These are phyloP conservation scores for Carex arenaria DNA, from an alignment of 202 grass and related monocot genomes.

Conservation along the genomic window DNA sequence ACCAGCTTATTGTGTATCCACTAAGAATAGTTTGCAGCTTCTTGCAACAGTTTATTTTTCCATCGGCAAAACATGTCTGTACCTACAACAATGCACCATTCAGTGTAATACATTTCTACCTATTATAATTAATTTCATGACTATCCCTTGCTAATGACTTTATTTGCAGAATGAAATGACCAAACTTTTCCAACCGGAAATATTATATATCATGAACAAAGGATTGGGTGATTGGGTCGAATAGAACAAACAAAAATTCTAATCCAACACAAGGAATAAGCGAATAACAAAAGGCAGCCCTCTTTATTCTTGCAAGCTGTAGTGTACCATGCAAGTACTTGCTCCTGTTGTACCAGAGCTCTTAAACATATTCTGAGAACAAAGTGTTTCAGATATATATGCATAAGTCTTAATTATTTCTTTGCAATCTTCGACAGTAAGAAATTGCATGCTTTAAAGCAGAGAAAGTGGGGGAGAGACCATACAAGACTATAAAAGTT, in stretches of 20 bases:
- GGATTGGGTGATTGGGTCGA: no score
- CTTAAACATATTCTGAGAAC: neutral
- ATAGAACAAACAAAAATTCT: neutral
- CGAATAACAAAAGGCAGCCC: neutral
- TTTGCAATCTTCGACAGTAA: neutral
- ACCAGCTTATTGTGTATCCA: neutral
- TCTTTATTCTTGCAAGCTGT: slow-evolving; percentile 6
- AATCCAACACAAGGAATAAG: neutral
- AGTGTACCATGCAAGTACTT: neutral
- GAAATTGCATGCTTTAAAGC: slow-evolving; percentile 1
- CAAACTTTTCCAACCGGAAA: neutral
- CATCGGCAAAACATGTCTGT: neutral
- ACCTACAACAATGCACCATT: neutral
- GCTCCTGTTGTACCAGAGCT: neutral
- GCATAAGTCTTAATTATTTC: neutral
- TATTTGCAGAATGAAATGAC: neutral
- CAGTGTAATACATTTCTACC: neutral
- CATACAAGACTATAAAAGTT: neutral
- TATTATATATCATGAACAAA: neutral
- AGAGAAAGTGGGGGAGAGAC: neutral
- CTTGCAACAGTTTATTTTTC: neutral
- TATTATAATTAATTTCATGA: neutral
- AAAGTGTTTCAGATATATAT: neutral
- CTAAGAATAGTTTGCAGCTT: neutral
- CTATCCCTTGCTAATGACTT: neutral